Evolutionary conservation across 139 green algal species (phyloP), one percentile per base, ranked within the genome.

Genomic region (Limnomonas spitsbergensis): DNA sequence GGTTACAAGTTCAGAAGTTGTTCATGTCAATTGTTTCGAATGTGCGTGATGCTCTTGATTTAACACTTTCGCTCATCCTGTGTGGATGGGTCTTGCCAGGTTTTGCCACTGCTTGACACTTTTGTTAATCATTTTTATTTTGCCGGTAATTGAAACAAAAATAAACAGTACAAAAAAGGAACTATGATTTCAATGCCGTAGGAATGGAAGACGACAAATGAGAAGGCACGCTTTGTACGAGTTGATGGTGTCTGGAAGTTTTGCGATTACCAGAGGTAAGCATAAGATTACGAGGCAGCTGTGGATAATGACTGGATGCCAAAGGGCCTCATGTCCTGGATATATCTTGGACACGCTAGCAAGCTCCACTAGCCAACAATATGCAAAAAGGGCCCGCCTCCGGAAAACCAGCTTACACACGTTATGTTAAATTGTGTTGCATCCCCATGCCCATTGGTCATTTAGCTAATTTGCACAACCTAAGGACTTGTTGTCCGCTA

Each of bases 181-280:
- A 32, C 56, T 38, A 9, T 9, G 7, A 36, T 70, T 32, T 32
- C 29, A 35, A 4, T 70, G 27, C 29, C n/a, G 27, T 32, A 32
- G 9, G 56, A 70, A 4, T 70, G 56, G 56, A 70, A 70, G 29
- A 70, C 56, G 56, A 70, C 56, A 36, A 70, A 70, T 32, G 56
- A 70, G 29, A 70, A 70, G 29, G 56, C n/a, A 9, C 56, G 56
- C 29, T 70, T 70, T 20, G 7, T 70, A 7, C 9, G 56, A 32
- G 56, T 70, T 7, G 29, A 70, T 32, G 24, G 24, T 7, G 29
- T 14, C 4, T 70, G 56, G 56, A 4, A 37, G 56, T 70, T 70
- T 32, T 37, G 14, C 14, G 56, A 70, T 20, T 70, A 70, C 56
- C 56, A 70, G 29, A 70, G 56, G 56, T 70, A 9, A 61, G 47